Conservation (phyloP, 495 filamentous ascomycete species). For the Mytilinidion resinicola region DNA sequence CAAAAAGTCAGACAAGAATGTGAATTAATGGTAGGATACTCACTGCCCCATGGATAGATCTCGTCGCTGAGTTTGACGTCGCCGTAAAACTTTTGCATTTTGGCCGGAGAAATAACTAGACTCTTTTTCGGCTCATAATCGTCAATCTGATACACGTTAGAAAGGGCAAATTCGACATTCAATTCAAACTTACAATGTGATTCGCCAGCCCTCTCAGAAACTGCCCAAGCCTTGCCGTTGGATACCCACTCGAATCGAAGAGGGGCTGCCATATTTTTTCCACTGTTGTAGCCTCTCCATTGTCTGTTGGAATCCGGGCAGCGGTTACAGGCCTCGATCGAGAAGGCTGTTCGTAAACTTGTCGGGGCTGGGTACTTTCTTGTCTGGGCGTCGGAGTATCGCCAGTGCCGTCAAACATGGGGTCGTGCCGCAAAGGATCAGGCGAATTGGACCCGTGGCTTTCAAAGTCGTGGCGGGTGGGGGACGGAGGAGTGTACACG, state of each 20-base stretch:
- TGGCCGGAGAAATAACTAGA: slow-evolving; percentile 73
- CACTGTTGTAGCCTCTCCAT: slow-evolving; percentile 50
- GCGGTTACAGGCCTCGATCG: slow-evolving; percentile 39
- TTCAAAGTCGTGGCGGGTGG: slow-evolving; percentile 19
- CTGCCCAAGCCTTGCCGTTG: slow-evolving; percentile 61
- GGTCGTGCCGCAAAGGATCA: slow-evolving; percentile 16
- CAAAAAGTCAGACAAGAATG: slow-evolving; percentile 18
- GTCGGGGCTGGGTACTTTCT: slow-evolving; percentile 29
- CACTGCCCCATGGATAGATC: slow-evolving; percentile 59
- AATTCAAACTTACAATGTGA: slow-evolving; percentile 54
- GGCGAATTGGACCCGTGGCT: slow-evolving; percentile 26
- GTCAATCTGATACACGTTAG: slow-evolving; percentile 54
- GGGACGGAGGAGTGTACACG: slow-evolving; percentile 42
- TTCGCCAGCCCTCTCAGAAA: slow-evolving; percentile 72
- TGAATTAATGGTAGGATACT: no score
- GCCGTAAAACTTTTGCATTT: slow-evolving; percentile 73
- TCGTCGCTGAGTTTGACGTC: slow-evolving; percentile 58
- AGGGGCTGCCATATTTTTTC: slow-evolving; percentile 71
- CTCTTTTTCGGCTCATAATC: slow-evolving; percentile 66
- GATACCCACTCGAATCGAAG: slow-evolving; percentile 61
- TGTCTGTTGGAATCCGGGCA: slow-evolving; percentile 41
- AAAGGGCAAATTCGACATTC: background rate
- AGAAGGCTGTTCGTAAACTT: slow-evolving; percentile 26
- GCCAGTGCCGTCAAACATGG: slow-evolving; percentile 26
- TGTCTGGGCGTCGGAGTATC: slow-evolving; percentile 43